Conservation (phyloP, 148 eudicot species). For the Chenopodium album region DNA sequence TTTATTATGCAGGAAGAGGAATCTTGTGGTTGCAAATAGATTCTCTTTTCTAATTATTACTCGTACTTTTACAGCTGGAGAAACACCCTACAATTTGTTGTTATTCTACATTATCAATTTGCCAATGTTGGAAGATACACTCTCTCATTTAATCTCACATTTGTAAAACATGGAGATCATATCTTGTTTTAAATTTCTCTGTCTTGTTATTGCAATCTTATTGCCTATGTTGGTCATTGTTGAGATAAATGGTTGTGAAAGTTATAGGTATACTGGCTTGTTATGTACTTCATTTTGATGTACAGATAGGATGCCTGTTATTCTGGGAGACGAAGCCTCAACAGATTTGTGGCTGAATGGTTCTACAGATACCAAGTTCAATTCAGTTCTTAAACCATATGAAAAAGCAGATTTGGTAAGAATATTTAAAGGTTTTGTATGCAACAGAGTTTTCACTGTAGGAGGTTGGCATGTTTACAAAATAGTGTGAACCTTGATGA, state of each 20-base stretch:
- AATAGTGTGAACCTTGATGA: constrained; percentile 4
- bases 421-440: not conserved
- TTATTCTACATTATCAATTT: not conserved
- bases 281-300: not conserved
- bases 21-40: not conserved
- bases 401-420: constrained; percentile 78
- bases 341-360: constrained; percentile 68
- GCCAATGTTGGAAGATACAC: not conserved
- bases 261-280: not conserved
- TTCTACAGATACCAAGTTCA: constrained; percentile 56
- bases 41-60: not conserved
- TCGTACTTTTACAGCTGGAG: not conserved
- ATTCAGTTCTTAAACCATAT: constrained; percentile 65
- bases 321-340: constrained; percentile 66
- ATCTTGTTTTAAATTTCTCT: not conserved
- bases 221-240: not conserved
- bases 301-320: constrained; percentile 96
- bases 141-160: not conserved
- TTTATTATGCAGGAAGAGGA: not conserved
- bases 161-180: not conserved
- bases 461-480: not conserved
- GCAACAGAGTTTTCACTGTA: not conserved
- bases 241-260: not conserved
- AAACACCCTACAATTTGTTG: not conserved
- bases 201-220: not conserved